Base-by-base conservation (phyloP, 768 basidiomycete species). In the Amanita phalloides region DNA sequence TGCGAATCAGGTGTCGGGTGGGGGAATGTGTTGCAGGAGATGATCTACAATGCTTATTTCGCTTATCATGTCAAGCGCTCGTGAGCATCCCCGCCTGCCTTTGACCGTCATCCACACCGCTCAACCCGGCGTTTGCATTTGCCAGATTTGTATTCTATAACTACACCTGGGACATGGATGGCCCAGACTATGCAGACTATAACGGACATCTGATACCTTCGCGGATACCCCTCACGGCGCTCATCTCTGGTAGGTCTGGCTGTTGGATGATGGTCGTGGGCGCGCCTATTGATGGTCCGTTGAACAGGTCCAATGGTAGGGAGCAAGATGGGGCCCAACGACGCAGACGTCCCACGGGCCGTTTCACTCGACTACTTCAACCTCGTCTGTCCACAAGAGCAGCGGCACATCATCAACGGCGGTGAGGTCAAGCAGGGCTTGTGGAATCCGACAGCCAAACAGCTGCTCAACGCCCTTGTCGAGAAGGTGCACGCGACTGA, bases 341-440 rank as follows among this genome's bases (percentile, higher is more conserved):
- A 53, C 17, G 14, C 9, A 6, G 50, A 51, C 42, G 44, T 45
- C 9, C 57, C 52, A 3, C 47, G 52, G 20, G 48, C 54, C n/a
- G 49, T 54, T 7, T 54, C 54, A 14, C 33, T 44, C 6, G 49
- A 51, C 37, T 54, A 54, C 36, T 54, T 49, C 33, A 44, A 54
- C 11, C 20, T 45, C 28, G 35, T 54, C 35, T 54, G 54, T 37
- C 54, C 54, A n/a, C 46, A 47, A 28, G 28, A 28, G 5, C 43
- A 51, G 8, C 54, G 51, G 6, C 28, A 50, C 32, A 37, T 51
- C 17, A 30, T 52, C 11, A 30, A 38, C 20, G 50, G 49, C 2
- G 17, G 43, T 2, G 41, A 47, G 6, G 45, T 53, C 10, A 46
- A 48, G 41, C 17, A 37, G n/a, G 54, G 39, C 39, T 21, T 36